phyloP scores from a whole-genome alignment of 2,329 filamentous ascomycete genomes.

The Uncinocarpus reesii region DNA sequence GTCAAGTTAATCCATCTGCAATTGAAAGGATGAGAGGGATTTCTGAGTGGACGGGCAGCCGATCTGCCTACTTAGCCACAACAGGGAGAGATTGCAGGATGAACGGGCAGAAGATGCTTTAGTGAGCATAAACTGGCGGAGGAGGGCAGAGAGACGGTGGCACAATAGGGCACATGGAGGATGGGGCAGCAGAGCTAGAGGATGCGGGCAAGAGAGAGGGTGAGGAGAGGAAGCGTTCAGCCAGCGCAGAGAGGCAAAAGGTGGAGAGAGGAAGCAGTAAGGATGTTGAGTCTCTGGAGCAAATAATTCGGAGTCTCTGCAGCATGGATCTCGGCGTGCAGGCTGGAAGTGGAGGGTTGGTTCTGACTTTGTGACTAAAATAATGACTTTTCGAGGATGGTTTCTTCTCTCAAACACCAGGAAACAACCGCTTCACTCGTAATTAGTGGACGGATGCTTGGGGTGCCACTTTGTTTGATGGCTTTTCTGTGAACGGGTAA shows the following conservation, averaged over 20 bases:
- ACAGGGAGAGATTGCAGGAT: not conserved
- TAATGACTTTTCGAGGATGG: too few species aligned
- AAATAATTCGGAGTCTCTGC: constrained; percentile 4
- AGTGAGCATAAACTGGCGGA: not conserved
- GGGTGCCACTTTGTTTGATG: too few species aligned
- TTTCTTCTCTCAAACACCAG: too few species aligned
- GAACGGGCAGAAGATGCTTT: not conserved
- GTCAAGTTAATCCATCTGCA: constrained; percentile 8
- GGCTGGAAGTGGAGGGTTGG: not conserved
- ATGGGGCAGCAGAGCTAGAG: constrained; percentile 1
- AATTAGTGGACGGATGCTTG: too few species aligned
- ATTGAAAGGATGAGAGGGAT: not conserved
- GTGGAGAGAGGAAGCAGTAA: not conserved
- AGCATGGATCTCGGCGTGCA: constrained; percentile 8
- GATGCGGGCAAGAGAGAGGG: not conserved
- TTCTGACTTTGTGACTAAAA: not conserved
- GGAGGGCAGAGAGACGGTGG: not conserved
- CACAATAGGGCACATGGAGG: not conserved
- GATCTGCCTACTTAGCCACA: not conserved
- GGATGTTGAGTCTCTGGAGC: constrained; percentile 2
- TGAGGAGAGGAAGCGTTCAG: not conserved
- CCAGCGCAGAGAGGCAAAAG: not conserved
- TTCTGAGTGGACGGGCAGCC: not conserved
- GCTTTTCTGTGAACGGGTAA: too few species aligned
- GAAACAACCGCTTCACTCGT: too few species aligned